Evolutionary conservation across 306 rosid genomes (phyloP).

Genomic region (Elaeagnus macrophylla): DNA sequence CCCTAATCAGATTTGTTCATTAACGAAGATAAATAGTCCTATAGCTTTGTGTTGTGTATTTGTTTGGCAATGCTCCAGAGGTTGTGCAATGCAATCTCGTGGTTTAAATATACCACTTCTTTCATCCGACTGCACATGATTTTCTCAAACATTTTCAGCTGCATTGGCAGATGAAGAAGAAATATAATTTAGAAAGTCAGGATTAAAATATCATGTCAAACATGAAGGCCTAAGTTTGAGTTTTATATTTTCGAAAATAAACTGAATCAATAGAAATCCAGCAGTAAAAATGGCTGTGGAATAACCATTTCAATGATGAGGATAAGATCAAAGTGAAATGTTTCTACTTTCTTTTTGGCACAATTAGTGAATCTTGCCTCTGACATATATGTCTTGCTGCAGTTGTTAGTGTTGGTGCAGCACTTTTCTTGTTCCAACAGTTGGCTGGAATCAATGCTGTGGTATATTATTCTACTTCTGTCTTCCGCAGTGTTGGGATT

Average conservation of each 20-base stretch:
- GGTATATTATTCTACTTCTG: slow-evolving; percentile 87
- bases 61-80: too few relatives aligned
- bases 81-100: too few relatives aligned
- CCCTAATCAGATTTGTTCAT: not conserved
- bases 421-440: slow-evolving; percentile 89
- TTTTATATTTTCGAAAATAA: not conserved
- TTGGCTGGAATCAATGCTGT: slow-evolving; percentile 95
- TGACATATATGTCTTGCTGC: slow-evolving; percentile 27
- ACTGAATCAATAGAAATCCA: not conserved
- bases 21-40: too few relatives aligned
- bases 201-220: too few relatives aligned
- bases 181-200: too few relatives aligned
- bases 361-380: not conserved
- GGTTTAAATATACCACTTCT: too few relatives aligned
- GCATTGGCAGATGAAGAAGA: too few relatives aligned
- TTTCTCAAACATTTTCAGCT: too few relatives aligned
- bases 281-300: not conserved
- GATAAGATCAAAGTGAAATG: not conserved
- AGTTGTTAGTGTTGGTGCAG: slow-evolving; percentile 85
- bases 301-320: not conserved
- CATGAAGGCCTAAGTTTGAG: not conserved
- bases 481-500: slow-evolving; percentile 88
- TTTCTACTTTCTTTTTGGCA: not conserved
- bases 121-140: too few relatives aligned
- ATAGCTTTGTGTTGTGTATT: too few relatives aligned